Base-by-base conservation (phyloP, 2,329 filamentous ascomycete species). In the Bipolaris victoriae region DNA sequence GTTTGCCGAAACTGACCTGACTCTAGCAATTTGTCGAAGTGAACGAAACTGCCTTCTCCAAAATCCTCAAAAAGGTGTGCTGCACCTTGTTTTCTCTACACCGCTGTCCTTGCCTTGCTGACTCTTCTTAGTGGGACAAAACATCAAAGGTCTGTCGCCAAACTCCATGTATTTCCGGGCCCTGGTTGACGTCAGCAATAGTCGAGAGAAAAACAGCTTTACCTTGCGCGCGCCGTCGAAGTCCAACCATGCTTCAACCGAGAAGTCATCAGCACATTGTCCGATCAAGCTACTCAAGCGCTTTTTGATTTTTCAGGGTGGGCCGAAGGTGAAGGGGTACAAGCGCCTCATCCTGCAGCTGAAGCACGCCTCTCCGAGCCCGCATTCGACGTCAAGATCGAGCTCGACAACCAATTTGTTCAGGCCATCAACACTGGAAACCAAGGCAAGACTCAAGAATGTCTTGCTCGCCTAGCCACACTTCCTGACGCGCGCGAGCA, bases 181-280 rank as follows among this genome's bases (percentile, higher is more conserved):
- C 46, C 22, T 49, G 44, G 71, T 78, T 78, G 68, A 79, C 66
- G 26, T 37, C 58, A 47, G 55, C 60, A 46, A 52, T 75, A 88
- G 84, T 98, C 94, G 49, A 94, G 94, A 77, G 97, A 95, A 58
- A 99, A 99, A 77, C 95, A 98, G 79, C 85, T 98, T 39, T 99
- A 98, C 74, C 87, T 99, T 35, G 96, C 96, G 9, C 86, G 95
- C 58, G 95, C 95, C 7, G 94, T 99, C 61, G 95, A 99, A 77
- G 93, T 98, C 7, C 95, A 98, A 72, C 95, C 95, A 6, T 98
- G 96, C 77, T 99, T 98, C 84, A 98, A 99, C 77, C 89, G 94
- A 44, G 91, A 96, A 64, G 92, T 98, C 67, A 96, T 99, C 72
- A 96, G 93, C 77, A 94, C 96, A 71, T 84, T 99, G 10, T 97